Percentiles rank a stretch among this genome's conserved stretches.
Evolutionary conservation across 2,329 filamentous ascomycete species (phyloP).

Genomic region (Teratosphaeria nubilosa): DNA sequence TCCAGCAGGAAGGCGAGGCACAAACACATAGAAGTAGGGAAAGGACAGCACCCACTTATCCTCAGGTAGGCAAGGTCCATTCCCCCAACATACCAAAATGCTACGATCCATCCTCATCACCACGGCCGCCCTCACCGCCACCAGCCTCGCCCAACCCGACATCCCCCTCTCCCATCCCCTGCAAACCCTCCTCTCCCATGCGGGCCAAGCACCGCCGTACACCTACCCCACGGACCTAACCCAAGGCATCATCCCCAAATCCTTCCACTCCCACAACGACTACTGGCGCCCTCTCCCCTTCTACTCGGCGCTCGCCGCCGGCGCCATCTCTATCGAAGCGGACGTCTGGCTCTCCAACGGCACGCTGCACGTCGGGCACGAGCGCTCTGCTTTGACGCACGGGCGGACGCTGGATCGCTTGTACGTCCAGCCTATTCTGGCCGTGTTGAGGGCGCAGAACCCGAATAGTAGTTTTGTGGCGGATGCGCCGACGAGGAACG

Average conservation of each 20-base stretch:
- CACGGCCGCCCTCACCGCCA: neutral
- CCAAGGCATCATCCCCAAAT: slow-evolving; percentile 48
- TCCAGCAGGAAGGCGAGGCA: neutral
- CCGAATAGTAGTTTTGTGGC: slow-evolving; percentile 36
- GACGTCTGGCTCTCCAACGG: slow-evolving; percentile 51
- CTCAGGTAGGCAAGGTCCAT: neutral
- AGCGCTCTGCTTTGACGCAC: slow-evolving; percentile 40
- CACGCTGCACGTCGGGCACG: slow-evolving; percentile 49
- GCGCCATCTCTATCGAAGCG: slow-evolving; percentile 49
- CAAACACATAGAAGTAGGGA: neutral
- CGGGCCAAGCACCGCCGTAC: slow-evolving; percentile 43
- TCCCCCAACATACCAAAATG: neutral
- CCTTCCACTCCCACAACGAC: slow-evolving; percentile 50
- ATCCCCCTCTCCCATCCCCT: slow-evolving; percentile 37
- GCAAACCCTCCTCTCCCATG: slow-evolving; percentile 47
- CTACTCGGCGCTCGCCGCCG: slow-evolving; percentile 45
- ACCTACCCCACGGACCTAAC: slow-evolving; percentile 53
- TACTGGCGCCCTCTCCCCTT: slow-evolving; percentile 40
- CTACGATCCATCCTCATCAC: neutral
- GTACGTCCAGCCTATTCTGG: slow-evolving; percentile 50
- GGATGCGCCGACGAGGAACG: slow-evolving; percentile 40
- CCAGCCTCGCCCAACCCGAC: neutral
- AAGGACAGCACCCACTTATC: neutral
- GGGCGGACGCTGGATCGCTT: slow-evolving; percentile 46
- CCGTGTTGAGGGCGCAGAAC: slow-evolving; percentile 47